Percentiles rank a stretch among this genome's conserved stretches.
These are phyloP conservation scores for Cercospora sesami DNA, from an alignment of 2,329 filamentous ascomycete species.

Conservation along the genomic window DNA sequence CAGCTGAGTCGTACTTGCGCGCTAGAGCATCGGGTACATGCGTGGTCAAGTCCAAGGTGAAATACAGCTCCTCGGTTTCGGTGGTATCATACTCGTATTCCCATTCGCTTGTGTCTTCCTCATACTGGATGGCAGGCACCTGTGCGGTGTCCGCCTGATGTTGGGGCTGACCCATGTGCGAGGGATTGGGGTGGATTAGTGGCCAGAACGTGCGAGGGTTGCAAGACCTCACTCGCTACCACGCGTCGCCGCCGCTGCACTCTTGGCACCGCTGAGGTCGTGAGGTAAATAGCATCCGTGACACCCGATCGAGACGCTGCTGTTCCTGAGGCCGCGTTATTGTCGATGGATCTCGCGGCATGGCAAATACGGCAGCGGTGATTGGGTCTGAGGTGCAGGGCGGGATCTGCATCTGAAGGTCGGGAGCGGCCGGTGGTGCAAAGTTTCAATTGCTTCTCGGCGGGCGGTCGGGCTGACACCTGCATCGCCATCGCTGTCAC, in stretches of 20 bases:
- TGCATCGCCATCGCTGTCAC: constrained; percentile 1
- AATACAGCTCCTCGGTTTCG: constrained; percentile 60
- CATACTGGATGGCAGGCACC: background rate
- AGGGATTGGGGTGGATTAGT: background rate
- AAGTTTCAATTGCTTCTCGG: background rate
- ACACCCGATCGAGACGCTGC: background rate
- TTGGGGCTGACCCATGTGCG: constrained; percentile 16
- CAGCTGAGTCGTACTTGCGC: constrained; percentile 11
- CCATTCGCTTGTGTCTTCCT: constrained; percentile 46
- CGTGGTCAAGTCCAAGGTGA: constrained; percentile 59
- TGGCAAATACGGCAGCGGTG: background rate
- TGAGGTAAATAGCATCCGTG: background rate
- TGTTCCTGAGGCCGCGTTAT: background rate
- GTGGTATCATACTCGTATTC: constrained; percentile 62
- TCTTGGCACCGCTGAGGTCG: background rate
- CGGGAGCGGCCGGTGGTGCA: background rate
- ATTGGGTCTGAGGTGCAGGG: background rate
- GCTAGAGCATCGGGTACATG: constrained; percentile 38
- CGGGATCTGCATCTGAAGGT: background rate
- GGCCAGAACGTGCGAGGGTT: background rate
- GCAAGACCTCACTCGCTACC: background rate
- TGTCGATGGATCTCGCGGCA: background rate
- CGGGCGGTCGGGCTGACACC: constrained; percentile 7
- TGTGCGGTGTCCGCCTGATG: constrained; percentile 8
- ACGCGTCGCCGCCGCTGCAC: background rate